These are phyloP conservation scores for Myxozyma geophila DNA, from an alignment of 805 yeast species.

Conservation along the genomic window DNA sequence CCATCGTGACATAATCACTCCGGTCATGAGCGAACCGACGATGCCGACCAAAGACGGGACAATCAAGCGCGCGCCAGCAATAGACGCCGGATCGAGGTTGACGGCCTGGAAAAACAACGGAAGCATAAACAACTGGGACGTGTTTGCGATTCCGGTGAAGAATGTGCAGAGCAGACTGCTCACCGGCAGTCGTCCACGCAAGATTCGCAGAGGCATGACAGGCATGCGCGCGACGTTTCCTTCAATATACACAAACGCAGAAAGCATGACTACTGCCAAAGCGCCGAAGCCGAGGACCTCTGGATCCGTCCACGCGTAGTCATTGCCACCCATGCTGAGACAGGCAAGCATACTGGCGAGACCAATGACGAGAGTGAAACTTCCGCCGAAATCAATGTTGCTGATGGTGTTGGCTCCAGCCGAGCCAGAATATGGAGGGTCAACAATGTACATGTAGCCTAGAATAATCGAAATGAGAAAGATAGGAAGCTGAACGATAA, in stretches of 20 bases:
- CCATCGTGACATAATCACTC: slow-evolving; percentile 66
- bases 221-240: slow-evolving; percentile 61
- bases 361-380: slow-evolving; percentile 60
- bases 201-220: slow-evolving; percentile 63
- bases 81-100: slow-evolving; percentile 55
- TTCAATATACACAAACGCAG: slow-evolving; percentile 58
- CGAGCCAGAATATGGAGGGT: slow-evolving; percentile 30
- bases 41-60: slow-evolving; percentile 70
- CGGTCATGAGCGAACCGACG: slow-evolving; percentile 67
- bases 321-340: slow-evolving; percentile 70
- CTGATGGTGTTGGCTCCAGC: slow-evolving; percentile 13
- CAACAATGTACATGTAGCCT: slow-evolving; percentile 38
- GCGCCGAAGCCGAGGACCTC: slow-evolving; percentile 48
- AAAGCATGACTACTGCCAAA: slow-evolving; percentile 45
- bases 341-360: slow-evolving; percentile 63
- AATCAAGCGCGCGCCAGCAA: slow-evolving; percentile 58
- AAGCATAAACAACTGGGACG: slow-evolving; percentile 62
- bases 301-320: slow-evolving; percentile 54
- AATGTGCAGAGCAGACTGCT: slow-evolving; percentile 69
- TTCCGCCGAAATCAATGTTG: slow-evolving; percentile 66
- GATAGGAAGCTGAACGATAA: slow-evolving; percentile 49
- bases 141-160: slow-evolving; percentile 68
- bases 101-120: slow-evolving; percentile 72
- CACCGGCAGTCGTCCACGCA: slow-evolving; percentile 62
- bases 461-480: slow-evolving; percentile 48